A percentile compares a stretch with the other conserved stretches of the same genome.
Conservation (phyloP, 192 early-diverging fungal species). For the Coemansia sp. region DNA sequence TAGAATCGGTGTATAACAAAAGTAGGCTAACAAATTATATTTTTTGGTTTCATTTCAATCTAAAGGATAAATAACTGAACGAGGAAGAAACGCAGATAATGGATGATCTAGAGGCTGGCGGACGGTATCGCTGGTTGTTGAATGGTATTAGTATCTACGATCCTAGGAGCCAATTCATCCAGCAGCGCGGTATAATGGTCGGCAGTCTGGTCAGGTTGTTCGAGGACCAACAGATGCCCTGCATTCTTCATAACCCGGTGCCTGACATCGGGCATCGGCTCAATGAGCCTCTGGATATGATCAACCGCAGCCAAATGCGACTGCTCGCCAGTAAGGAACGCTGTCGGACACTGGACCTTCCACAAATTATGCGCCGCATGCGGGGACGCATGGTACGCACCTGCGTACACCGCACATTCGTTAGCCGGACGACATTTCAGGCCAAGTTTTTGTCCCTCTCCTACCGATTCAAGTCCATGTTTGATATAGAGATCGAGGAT, state of each 20-base stretch:
- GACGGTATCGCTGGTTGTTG: background rate
- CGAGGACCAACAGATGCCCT: conserved; percentile 37
- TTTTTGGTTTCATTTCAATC: too few relatives aligned
- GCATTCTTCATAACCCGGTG: conserved; percentile 23
- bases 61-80: background rate
- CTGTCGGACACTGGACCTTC: conserved; percentile 28
- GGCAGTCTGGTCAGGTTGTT: conserved; percentile 24
- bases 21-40: too few relatives aligned
- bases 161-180: conserved; percentile 15
- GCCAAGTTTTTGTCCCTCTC: conserved; percentile 1
- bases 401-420: conserved; percentile 33
- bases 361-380: conserved; percentile 15
- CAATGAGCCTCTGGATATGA: conserved; percentile 20
- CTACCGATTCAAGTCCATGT: conserved; percentile 18
- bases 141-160: background rate
- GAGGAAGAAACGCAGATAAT: too few relatives aligned
- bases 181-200: conserved; percentile 21
- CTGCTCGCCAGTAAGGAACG: conserved; percentile 35
- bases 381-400: conserved; percentile 15
- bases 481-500: conserved; percentile 33
- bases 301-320: conserved; percentile 15
- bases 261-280: conserved; percentile 16
- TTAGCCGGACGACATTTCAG: conserved; percentile 45
- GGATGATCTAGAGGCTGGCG: background rate
- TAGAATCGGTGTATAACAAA: background rate